phyloP scores from a whole-genome alignment of 768 basidiomycete genomes.

The Chiua virens region DNA sequence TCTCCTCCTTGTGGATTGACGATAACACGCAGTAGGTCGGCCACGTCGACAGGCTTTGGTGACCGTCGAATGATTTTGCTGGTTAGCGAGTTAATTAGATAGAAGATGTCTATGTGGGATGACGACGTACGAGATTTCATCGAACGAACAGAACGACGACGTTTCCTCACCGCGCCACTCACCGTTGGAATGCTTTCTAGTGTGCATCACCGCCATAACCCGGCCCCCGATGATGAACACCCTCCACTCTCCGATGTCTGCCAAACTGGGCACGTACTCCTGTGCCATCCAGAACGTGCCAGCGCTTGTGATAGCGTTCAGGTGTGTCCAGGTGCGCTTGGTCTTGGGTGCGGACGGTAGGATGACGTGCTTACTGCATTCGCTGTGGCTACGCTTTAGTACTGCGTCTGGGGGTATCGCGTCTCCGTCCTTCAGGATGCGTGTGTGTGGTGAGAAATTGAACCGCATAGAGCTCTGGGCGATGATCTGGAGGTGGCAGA shows the following conservation, averaged over 20 bases:
- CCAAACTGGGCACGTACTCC: conserved; percentile 1
- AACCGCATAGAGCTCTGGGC: not conserved
- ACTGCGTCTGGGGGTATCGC: not conserved
- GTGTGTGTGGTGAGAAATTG: too few species aligned
- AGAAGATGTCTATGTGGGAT: not conserved
- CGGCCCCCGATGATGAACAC: not conserved
- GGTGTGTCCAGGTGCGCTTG: not conserved
- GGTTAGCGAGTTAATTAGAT: not conserved
- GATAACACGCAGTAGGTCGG: not conserved
- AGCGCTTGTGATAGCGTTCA: not conserved
- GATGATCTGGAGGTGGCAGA: not conserved
- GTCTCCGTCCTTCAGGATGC: not conserved
- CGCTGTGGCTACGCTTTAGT: not conserved
- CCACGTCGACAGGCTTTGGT: not conserved
- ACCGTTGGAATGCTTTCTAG: not conserved
- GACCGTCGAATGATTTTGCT: not conserved
- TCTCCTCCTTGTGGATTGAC: not conserved
- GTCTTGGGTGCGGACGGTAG: not conserved
- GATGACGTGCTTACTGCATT: not conserved
- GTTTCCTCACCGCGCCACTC: not conserved
- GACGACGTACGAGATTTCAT: not conserved
- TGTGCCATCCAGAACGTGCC: conserved; percentile 2
- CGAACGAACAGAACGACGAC: not conserved
- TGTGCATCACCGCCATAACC: not conserved
- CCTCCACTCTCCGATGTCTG: not conserved